These are phyloP conservation scores for Pseudogymnoascus sp. DNA, from an alignment of 2,329 filamentous ascomycete genomes.

Conservation along the genomic window DNA sequence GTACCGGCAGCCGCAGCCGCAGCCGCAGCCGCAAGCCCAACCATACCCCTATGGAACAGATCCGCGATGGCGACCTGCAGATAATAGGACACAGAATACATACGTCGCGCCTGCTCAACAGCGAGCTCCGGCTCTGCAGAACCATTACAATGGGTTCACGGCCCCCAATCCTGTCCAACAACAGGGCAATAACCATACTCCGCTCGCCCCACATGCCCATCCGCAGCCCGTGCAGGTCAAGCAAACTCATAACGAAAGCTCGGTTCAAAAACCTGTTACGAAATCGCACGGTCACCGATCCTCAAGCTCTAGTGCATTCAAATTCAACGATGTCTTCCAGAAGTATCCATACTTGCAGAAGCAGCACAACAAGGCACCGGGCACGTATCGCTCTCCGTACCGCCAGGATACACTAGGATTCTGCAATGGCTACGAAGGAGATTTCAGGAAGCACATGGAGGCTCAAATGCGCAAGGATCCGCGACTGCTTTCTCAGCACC, in stretches of 20 bases:
- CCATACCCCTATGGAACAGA: conserved; percentile 25
- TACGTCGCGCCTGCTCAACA: neutral
- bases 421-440: conserved; percentile 51
- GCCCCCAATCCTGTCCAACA: neutral
- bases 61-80: conserved; percentile 18
- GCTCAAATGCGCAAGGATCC: conserved; percentile 14
- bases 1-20: conserved; percentile 13
- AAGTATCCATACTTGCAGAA: conserved; percentile 46
- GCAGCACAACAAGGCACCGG: conserved; percentile 49
- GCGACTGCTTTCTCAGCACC: neutral
- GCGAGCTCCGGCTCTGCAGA: neutral
- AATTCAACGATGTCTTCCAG: conserved; percentile 6
- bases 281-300: neutral
- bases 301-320: neutral
- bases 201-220: neutral
- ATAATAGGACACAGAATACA: neutral
- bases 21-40: conserved; percentile 11
- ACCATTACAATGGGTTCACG: neutral
- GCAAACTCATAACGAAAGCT: neutral
- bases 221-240: neutral
- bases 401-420: conserved; percentile 45
- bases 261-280: neutral
- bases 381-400: conserved; percentile 53
- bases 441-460: conserved; percentile 19
- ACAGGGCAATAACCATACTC: neutral